phyloP scores from a whole-genome alignment of 768 basidiomycete species.

The Crepidotus variabilis region DNA sequence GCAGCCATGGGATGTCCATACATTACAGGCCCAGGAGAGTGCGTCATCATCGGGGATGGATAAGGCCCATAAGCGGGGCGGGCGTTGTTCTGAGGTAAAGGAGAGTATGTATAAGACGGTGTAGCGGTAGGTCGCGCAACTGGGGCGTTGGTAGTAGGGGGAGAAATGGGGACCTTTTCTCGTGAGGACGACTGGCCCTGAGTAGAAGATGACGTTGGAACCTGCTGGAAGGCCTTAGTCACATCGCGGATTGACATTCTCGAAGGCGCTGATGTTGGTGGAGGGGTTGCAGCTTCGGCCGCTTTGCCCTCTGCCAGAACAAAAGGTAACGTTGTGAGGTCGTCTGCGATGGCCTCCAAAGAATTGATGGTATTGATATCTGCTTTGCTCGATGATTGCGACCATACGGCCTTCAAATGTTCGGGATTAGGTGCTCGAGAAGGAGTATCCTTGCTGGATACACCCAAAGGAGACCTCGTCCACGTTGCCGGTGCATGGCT shows the following conservation, averaged over 20 bases:
- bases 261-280: constrained; percentile 52
- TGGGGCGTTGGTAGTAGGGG: constrained; percentile 43
- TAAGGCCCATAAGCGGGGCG: constrained; percentile 59
- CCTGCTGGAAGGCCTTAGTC: constrained; percentile 83
- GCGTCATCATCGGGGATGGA: constrained; percentile 67
- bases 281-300: constrained; percentile 77
- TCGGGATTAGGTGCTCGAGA: constrained; percentile 76
- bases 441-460: constrained; percentile 64
- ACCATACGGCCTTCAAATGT: constrained; percentile 83
- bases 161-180: constrained; percentile 41
- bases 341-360: constrained; percentile 79
- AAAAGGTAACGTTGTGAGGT: constrained; percentile 75
- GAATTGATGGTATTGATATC: constrained; percentile 70
- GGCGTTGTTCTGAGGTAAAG: constrained; percentile 44
- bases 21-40: constrained; percentile 66
- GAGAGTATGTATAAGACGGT: constrained; percentile 34
- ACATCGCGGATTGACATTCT: constrained; percentile 82
- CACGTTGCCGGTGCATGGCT: constrained; percentile 43
- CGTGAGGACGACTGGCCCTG: constrained; percentile 43
- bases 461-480: constrained; percentile 50
- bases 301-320: constrained; percentile 84
- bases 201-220: constrained; percentile 56
- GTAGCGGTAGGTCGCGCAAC: constrained; percentile 36
- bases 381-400: constrained; percentile 71
- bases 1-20: constrained; percentile 57